Conservation (phyloP, 2,329 filamentous ascomycete genomes). For the Thelonectria rubi region DNA sequence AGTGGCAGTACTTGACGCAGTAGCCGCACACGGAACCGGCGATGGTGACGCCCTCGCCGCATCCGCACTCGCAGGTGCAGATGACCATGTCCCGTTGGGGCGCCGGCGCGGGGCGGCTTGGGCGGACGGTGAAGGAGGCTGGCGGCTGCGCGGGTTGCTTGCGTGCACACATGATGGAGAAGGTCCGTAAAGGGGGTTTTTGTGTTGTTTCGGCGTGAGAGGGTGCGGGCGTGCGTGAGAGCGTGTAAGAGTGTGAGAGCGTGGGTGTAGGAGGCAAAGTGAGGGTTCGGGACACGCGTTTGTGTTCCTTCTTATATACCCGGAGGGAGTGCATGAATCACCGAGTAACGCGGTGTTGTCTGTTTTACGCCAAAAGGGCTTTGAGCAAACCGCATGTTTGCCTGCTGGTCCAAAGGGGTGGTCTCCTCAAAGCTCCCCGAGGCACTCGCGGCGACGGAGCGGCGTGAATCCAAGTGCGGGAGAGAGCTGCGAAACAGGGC, state of each 20-base stretch:
- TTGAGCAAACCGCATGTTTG: too few relatives aligned
- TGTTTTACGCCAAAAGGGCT: too few relatives aligned
- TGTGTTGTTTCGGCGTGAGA: neutral
- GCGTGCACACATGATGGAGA: neutral
- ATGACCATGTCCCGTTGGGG: neutral
- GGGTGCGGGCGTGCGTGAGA: too few relatives aligned
- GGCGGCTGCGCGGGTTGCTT: neutral
- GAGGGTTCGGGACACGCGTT: too few relatives aligned
- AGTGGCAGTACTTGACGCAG: constrained; percentile 25
- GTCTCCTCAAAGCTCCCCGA: too few relatives aligned
- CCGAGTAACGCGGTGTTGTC: too few relatives aligned
- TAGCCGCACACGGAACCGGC: constrained; percentile 6
- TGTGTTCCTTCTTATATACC: too few relatives aligned
- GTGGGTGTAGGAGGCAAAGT: too few relatives aligned
- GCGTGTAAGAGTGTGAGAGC: neutral
- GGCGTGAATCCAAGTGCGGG: neutral
- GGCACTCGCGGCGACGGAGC: too few relatives aligned
- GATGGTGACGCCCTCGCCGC: neutral
- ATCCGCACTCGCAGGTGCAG: constrained; percentile 26
- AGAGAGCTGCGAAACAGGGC: too few relatives aligned
- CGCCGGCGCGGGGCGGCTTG: neutral
- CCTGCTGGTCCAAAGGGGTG: too few relatives aligned
- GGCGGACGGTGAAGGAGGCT: neutral
- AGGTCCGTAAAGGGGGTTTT: neutral
- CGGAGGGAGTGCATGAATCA: too few relatives aligned